Evolutionary conservation across 768 basidiomycete genomes (phyloP), one percentile per base, ranked within the genome.

Genomic region (Phanerochaete sordida): DNA sequence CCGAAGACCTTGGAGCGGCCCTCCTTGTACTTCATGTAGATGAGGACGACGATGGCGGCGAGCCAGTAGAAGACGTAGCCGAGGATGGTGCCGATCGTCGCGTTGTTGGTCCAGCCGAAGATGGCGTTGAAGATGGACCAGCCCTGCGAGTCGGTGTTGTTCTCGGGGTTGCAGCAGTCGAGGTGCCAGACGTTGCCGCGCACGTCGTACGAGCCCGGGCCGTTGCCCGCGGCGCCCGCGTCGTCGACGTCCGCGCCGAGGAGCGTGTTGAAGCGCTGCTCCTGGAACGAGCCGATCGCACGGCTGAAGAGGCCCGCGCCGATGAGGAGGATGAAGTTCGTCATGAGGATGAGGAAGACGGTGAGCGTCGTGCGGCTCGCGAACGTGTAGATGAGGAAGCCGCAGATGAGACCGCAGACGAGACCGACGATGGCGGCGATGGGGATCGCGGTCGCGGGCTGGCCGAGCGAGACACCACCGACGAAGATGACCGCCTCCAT

Each of bases 401-500:
- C 95, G 61, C 86, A 81, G 54, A 84, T 62, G 53, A 91, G 73
- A 15, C 96, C 95, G 55, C 84, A 83, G 56, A 95, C 69, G 59
- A 98, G 75, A 27, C 95, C 96, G 35, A 87, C 84, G 59, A 98
- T 88, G 50, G 93, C 84, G 7, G 96, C 90, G 45, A 98, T 87
- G 0, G 96, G 96, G 65, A 97, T 95, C 6, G 95, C 83, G 1
- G 81, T 83, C 1, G 91, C 95, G 4, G 85, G 77, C 67, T 92
- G 83, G 31, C 88, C 88, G 53, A 98, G 86, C 3, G 95, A 88
- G 33, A 98, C 94, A 53, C 95, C 94, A 3, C 95, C 92, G 35
- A 97, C 93, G 69, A 98, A 97, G 61, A 98, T 80, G 59, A 97
- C 89, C 0, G 91, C 94, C 72, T 98, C 95, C 62, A 98, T 78